Percentiles rank a stretch among this genome's conserved stretches.
Evolutionary conservation across 208 protist species (phyloP).

Genomic region (Crithidia mellificae): DNA sequence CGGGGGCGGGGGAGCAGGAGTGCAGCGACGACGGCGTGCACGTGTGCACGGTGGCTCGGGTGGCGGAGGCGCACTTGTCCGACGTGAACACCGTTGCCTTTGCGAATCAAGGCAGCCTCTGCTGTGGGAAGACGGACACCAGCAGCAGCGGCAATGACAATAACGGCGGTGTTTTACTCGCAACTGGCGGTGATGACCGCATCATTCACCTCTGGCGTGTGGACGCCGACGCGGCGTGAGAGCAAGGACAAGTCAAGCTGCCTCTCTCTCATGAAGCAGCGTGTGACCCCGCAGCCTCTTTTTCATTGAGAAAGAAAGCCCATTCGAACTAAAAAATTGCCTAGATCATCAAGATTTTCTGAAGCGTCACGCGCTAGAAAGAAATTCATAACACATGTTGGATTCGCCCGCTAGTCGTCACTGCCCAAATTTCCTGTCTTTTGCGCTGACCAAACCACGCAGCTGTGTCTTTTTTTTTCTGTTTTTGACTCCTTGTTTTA

Average conservation of each 20-base stretch:
- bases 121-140: not conserved
- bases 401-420: no score
- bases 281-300: no score
- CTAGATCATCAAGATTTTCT: no score
- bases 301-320: no score
- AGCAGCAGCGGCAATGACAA: conserved; percentile 3
- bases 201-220: conserved; percentile 75
- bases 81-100: conserved; percentile 88
- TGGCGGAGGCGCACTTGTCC: conserved; percentile 57
- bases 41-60: conserved; percentile 38
- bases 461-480: no score
- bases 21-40: conserved; percentile 36
- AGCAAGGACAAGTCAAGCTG: not conserved
- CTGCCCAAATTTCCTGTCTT: no score
- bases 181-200: conserved; percentile 77
- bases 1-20: no score
- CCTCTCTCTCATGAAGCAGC: not conserved
- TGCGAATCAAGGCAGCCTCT: conserved; percentile 24
- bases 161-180: conserved; percentile 42
- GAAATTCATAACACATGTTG: no score
- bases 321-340: no score
- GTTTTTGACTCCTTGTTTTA: no score
- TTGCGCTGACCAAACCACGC: no score
- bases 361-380: no score
- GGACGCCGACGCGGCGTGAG: conserved; percentile 5